Conservation (phyloP, 805 yeast genomes). For the Candida railenensis region DNA sequence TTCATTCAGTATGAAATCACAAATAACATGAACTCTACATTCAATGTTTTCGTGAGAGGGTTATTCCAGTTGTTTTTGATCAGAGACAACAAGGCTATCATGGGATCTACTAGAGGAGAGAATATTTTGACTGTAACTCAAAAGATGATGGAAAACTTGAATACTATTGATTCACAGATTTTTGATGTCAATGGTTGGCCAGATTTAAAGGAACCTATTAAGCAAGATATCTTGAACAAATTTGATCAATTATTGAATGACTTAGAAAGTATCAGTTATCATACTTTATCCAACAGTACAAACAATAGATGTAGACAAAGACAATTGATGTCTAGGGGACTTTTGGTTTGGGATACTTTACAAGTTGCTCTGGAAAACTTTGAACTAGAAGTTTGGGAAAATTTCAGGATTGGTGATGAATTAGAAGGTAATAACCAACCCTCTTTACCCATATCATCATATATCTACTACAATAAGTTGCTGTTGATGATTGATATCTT, state of each 20-base stretch:
- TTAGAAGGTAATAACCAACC: conserved; percentile 29
- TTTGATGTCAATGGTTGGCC: conserved; percentile 25
- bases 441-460: conserved; percentile 68
- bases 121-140: conserved; percentile 21
- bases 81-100: conserved; percentile 58
- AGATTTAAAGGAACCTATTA: conserved; percentile 8
- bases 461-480: conserved; percentile 65
- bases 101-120: conserved; percentile 40
- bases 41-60: conserved; percentile 58
- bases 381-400: conserved; percentile 46
- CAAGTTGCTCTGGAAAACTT: conserved; percentile 72
- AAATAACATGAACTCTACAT: conserved; percentile 16
- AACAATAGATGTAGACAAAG: conserved; percentile 81
- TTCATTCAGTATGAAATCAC: conserved; percentile 28
- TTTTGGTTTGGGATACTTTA: conserved; percentile 68
- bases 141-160: conserved; percentile 43
- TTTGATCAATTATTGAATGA: conserved; percentile 40
- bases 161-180: conserved; percentile 34
- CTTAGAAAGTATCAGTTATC: conserved; percentile 42
- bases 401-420: conserved; percentile 38
- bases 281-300: conserved; percentile 26
- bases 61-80: conserved; percentile 60
- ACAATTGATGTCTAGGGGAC: conserved; percentile 60
- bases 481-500: conserved; percentile 70
- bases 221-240: conserved; percentile 8